Evolutionary conservation across 345 rosid genomes (phyloP).

Genomic region (Eucalyptus camaldulensis): DNA sequence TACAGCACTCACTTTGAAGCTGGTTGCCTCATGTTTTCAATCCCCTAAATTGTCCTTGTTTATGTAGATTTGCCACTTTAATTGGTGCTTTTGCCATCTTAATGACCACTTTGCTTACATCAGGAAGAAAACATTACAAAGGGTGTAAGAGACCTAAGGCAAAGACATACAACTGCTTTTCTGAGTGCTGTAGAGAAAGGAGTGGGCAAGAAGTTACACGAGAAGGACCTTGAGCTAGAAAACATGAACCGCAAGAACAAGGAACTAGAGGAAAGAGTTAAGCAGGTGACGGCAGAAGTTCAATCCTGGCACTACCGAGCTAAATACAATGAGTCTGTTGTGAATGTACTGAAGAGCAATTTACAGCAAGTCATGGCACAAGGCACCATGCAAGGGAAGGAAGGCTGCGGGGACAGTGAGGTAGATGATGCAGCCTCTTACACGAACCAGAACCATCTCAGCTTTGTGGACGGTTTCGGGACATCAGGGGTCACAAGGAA

Average conservation of each 20-base stretch:
- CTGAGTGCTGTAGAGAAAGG: conserved; percentile 46
- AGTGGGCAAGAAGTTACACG: conserved; percentile 39
- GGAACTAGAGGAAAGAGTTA: conserved; percentile 50
- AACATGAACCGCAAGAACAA: conserved; percentile 44
- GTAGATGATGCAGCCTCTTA: conserved; percentile 52
- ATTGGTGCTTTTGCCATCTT: background rate
- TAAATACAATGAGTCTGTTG: conserved; percentile 56
- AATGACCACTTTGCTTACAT: background rate
- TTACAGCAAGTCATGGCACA: conserved; percentile 54
- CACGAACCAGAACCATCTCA: conserved; percentile 12
- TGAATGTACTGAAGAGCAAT: conserved; percentile 47
- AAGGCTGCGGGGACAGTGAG: conserved; percentile 76
- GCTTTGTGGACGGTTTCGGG: conserved; percentile 5
- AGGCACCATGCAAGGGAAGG: conserved; percentile 29
- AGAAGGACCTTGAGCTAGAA: conserved; percentile 52
- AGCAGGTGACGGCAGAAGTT: conserved; percentile 39
- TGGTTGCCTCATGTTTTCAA: background rate
- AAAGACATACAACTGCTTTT: conserved; percentile 40
- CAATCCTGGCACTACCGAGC: conserved; percentile 66
- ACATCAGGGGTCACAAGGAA: background rate
- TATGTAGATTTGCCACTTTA: background rate
- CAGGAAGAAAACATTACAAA: conserved; percentile 56
- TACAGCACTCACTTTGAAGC: background rate
- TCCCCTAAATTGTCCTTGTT: background rate
- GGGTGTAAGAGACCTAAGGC: conserved; percentile 40